Evolutionary conservation across 805 yeast genomes (phyloP), one percentile per base, ranked within the genome.

Genomic region (Saccharomycopsis microspora): DNA sequence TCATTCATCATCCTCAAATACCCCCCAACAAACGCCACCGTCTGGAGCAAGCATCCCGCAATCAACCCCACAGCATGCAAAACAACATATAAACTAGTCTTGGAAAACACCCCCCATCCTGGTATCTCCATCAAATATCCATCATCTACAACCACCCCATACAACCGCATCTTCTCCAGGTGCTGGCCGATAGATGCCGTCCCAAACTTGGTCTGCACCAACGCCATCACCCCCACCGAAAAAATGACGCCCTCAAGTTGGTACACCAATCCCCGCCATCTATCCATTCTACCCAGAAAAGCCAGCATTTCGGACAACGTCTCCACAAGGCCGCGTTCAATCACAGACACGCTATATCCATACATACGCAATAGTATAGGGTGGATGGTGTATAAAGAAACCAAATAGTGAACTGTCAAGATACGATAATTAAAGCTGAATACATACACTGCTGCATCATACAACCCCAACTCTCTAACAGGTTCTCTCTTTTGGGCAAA

Each of bases 1-100:
- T 70, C 69, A 43, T 67, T 64, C 39, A 71, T 57, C 28, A 48
- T 48, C 1, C 45, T 46, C 45, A 50, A 58, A 42, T 38, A 42
- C 45, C 11, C 35, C 32, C 30, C 34, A 19, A 19, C 11, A 29
- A 11, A 28, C 36, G 11, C 34, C 32, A 19, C 39, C 4, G 30
- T 31, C 34, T 32, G 30, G 27, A 35, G 19, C 32, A 34, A 10
- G 11, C 32, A 35, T 10, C 44, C 44, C 1, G 27, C n/a, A 27
- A 28, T 2, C 3, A 42, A 29, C 30, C 44, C 11, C 10, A 11
- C 37, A n/a, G 36, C 9, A 28, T 31, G 9, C 19, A 8, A 11
- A n/a, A 39, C 9, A 9, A 19, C 41, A 27, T 39, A 9, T 19
- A 39, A 11, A 9, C 19, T 9, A n/a, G 10, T 34, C 36, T 34